phyloP scores from a whole-genome alignment of 306 rosid species.

The Mimosa pudica region DNA sequence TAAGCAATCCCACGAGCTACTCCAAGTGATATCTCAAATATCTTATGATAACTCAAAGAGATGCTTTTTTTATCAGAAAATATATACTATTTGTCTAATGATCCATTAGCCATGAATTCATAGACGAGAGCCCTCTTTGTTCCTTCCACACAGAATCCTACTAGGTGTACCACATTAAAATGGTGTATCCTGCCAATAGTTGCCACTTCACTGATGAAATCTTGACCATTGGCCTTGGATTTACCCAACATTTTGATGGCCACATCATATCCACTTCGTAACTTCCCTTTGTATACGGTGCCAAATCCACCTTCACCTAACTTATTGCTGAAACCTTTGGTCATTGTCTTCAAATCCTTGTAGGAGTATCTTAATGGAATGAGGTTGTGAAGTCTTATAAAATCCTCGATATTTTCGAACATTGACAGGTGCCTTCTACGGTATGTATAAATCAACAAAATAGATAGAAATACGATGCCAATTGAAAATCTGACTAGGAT shows the following conservation, averaged over 20 bases:
- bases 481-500: neutral
- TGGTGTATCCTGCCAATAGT: slow-evolving; percentile 13
- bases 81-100: neutral
- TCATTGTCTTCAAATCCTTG: neutral
- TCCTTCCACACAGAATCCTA: neutral
- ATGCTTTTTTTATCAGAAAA: neutral
- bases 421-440: neutral
- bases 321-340: neutral
- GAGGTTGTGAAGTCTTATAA: neutral
- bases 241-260: slow-evolving; percentile 10
- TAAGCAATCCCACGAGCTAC: slow-evolving; percentile 35
- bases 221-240: neutral
- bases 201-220: neutral
- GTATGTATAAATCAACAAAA: neutral
- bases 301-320: slow-evolving; percentile 1
- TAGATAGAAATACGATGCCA: neutral
- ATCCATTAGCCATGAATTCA: neutral
- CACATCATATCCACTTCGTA: neutral
- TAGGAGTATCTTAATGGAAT: slow-evolving; percentile 8
- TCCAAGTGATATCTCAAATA: slow-evolving; percentile 8
- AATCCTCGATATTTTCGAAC: neutral
- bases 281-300: neutral
- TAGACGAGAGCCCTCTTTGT: neutral
- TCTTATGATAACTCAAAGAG: neutral
- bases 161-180: neutral